Evolutionary conservation across 176 grass and related monocot species (phyloP).

Genomic region (Triticum urartu): DNA sequence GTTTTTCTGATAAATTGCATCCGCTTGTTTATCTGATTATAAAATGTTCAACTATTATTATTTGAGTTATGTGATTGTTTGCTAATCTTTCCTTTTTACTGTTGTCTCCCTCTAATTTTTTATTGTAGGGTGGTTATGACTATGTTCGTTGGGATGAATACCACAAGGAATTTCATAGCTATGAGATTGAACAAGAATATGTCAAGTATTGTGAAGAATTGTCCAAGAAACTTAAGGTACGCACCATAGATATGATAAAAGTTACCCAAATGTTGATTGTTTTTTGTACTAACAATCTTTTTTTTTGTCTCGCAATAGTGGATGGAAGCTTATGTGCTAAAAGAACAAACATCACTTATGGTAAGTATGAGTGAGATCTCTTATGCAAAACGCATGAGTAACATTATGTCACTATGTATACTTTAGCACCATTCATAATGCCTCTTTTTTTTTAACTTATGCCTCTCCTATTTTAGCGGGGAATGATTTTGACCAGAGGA

Average conservation of each 20-base stretch:
- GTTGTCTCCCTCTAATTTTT: background rate
- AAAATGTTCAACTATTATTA: no score
- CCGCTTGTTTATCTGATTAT: no score
- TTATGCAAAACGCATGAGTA: background rate
- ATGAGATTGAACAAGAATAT: background rate
- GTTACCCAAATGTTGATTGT: no score
- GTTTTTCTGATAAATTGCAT: no score
- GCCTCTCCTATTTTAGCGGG: background rate
- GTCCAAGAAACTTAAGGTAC: background rate
- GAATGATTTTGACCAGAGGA: background rate
- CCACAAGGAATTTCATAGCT: no score
- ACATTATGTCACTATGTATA: no score
- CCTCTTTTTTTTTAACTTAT: background rate
- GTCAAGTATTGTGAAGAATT: background rate
- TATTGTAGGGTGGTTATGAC: background rate
- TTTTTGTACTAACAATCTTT: no score
- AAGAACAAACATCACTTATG: background rate
- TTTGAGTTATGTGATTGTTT: no score
- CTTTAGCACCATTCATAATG: background rate
- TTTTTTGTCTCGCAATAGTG: background rate
- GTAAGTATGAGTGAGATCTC: background rate
- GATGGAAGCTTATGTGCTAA: constrained; percentile 12
- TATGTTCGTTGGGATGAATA: no score
- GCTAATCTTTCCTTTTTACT: no score
- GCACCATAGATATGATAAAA: no score